Evolutionary conservation across 495 filamentous ascomycete genomes (phyloP).

Genomic region (Apiosordaria backusii): DNA sequence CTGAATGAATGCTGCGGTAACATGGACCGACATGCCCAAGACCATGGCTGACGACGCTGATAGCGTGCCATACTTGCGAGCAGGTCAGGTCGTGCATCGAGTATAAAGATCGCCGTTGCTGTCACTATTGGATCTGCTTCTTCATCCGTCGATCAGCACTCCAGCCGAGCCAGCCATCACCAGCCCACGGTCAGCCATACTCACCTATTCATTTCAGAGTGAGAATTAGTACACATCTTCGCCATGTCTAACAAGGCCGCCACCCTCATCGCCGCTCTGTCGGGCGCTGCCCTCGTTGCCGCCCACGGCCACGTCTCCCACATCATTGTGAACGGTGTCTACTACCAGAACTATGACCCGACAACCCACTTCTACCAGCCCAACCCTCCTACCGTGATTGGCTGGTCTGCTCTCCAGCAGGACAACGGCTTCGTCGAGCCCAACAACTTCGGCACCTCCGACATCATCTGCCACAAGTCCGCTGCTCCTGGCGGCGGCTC

Average conservation of each 20-base stretch:
- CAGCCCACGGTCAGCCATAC: neutral
- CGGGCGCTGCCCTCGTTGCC: constrained; percentile 50
- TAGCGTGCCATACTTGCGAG: neutral
- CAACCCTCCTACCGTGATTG: constrained; percentile 50
- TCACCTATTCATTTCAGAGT: neutral
- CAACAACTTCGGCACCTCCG: constrained; percentile 36
- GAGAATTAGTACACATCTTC: neutral
- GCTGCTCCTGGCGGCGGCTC: constrained; percentile 39
- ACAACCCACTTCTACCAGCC: constrained; percentile 35
- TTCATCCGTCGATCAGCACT: constrained; percentile 9
- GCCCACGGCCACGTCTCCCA: constrained; percentile 61
- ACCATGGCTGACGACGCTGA: constrained; percentile 6
- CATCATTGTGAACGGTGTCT: constrained; percentile 56
- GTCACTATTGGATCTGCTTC: neutral
- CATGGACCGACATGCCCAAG: constrained; percentile 8
- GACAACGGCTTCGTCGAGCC: constrained; percentile 60
- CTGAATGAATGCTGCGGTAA: constrained; percentile 9
- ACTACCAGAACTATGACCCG: constrained; percentile 45
- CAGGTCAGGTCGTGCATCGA: neutral
- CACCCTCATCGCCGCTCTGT: constrained; percentile 43
- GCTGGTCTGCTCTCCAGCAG: constrained; percentile 53
- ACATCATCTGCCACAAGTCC: constrained; percentile 52
- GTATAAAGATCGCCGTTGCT: constrained; percentile 14
- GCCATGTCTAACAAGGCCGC: constrained; percentile 26
- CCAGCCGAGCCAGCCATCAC: neutral